Base-by-base conservation (phyloP, 805 yeast species). In the Yamadazyma paraphyllophila region DNA sequence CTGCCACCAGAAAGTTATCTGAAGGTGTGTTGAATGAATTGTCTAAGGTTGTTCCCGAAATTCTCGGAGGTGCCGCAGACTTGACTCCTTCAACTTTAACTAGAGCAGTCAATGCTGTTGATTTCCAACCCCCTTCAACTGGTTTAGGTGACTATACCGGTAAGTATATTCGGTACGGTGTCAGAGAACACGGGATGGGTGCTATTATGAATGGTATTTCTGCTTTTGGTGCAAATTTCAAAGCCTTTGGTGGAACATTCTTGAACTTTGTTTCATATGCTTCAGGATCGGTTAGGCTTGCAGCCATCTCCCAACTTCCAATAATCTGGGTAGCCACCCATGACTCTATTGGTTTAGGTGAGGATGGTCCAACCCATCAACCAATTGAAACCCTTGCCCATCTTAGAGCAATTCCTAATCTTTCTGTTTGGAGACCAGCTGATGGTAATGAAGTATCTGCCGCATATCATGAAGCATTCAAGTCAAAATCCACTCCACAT, bases 171-270 rank as follows among this genome's bases (percentile, higher is more conserved):
- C 85, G 97, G 76, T 92, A 85, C 69, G 99, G 99, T 83, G 96
- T 92, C 55, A 86, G 99, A 75, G 99, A 92, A 79, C 98, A 94
- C 74, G 97, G 88, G 70, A 90, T 92, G 97, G 97, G 96, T 75
- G 97, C 97, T 55, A 86, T 91, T 69, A 80, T 91, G 82, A 92
- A 94, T 74, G 99, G 99, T 85, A 86, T 92, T 59, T 78, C 94
- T 49, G 97, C 97, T 45, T 92, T 74, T 63, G 86, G 86, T 73
- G 87, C 86, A 53, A 88, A 88, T 76, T 82, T 77, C 79, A 86
- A 83, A 71, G 84, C 90, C 59, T 91, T 83, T 76, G 97, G 97
- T 69, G 98, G 96, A 73, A 92, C 99, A 63, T 92, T 92, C 90
- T 79, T 92, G 71, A 92, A 94, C 83, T 92, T 92, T 60, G 84